Evolutionary conservation across 306 rosid genomes (phyloP).

Genomic region (Parietaria judaica): DNA sequence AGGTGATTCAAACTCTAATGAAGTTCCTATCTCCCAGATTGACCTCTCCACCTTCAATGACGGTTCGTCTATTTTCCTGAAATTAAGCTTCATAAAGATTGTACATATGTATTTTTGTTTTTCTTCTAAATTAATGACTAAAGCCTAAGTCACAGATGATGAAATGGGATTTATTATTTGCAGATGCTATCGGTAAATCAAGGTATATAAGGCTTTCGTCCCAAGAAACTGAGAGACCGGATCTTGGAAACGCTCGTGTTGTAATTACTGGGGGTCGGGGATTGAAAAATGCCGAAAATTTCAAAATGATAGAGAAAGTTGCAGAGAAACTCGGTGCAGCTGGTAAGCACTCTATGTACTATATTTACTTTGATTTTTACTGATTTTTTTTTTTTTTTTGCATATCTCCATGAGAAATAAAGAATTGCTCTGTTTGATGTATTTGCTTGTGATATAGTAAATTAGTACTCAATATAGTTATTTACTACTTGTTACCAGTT

Average conservation of each 20-base stretch:
- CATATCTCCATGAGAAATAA: not conserved
- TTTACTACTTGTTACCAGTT: too few species aligned
- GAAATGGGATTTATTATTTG: conserved; percentile 7
- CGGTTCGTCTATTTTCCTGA: conserved; percentile 46
- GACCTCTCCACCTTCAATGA: conserved; percentile 81
- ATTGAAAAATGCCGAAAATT: conserved; percentile 82
- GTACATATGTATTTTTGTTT: not conserved
- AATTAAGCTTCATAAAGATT: conserved; percentile 9
- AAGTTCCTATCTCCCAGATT: conserved; percentile 71
- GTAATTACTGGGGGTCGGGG: conserved; percentile 89
- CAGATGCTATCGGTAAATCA: conserved; percentile 64
- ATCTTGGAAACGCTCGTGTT: conserved; percentile 82
- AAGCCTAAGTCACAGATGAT: not conserved
- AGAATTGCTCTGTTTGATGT: not conserved
- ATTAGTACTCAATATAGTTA: not conserved
- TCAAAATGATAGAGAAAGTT: conserved; percentile 82
- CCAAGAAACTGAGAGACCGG: conserved; percentile 71
- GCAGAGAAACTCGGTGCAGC: conserved; percentile 89
- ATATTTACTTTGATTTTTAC: not conserved
- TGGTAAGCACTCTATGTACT: conserved; percentile 36
- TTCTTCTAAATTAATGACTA: too few species aligned
- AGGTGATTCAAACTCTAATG: conserved; percentile 42
- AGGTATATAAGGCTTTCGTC: conserved; percentile 56
- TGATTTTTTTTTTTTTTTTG: not conserved
- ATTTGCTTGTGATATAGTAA: conserved; percentile 6